These are phyloP conservation scores for Maudiozyma bulderi DNA, from an alignment of 805 yeast genomes.

Conservation along the genomic window DNA sequence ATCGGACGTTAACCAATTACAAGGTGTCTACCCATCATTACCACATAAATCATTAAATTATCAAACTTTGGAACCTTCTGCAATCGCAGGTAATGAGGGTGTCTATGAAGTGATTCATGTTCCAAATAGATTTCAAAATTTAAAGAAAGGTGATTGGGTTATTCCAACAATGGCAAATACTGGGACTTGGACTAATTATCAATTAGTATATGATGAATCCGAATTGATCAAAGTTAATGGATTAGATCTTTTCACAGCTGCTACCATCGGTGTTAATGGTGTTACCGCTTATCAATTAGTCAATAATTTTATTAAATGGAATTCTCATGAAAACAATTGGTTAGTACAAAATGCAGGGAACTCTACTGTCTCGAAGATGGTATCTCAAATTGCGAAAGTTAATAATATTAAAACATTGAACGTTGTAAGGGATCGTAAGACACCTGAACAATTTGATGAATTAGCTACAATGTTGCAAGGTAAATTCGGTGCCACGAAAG, in stretches of 20 bases:
- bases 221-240: conserved; percentile 46
- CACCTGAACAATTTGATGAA: conserved; percentile 43
- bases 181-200: conserved; percentile 88
- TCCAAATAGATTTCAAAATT: conserved; percentile 32
- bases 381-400: conserved; percentile 73
- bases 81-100: conserved; percentile 93
- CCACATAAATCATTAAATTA: conserved; percentile 48
- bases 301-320: conserved; percentile 42
- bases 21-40: conserved; percentile 76
- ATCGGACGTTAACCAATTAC: conserved; percentile 74
- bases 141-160: conserved; percentile 70
- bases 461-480: conserved; percentile 43
- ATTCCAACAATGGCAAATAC: conserved; percentile 67
- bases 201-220: conserved; percentile 44
- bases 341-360: conserved; percentile 94
- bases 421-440: conserved; percentile 78
- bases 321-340: conserved; percentile 51
- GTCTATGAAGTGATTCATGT: conserved; percentile 72
- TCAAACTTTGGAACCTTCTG: conserved; percentile 55
- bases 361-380: conserved; percentile 88
- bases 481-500: conserved; percentile 70
- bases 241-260: conserved; percentile 56
- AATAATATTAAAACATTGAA: conserved; percentile 77
- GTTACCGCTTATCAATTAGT: conserved; percentile 86
- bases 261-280: conserved; percentile 88